Evolutionary conservation across 805 yeast species (phyloP).

Genomic region (Lipomyces japonicus): DNA sequence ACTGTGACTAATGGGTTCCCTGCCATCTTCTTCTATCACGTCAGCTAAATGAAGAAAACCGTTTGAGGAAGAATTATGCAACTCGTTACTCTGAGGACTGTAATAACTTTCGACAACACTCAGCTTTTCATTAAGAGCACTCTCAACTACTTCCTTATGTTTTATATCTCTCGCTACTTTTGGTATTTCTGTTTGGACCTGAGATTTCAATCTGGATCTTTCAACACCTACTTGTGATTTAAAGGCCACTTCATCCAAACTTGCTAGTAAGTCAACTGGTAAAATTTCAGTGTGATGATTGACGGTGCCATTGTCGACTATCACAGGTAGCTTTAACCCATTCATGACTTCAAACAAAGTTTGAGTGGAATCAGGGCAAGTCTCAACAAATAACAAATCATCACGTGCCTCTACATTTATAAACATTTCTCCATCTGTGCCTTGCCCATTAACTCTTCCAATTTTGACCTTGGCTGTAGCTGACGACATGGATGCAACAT

Average conservation of each 20-base stretch:
- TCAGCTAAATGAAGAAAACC: too few species aligned
- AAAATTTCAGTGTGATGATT: slow-evolving; percentile 48
- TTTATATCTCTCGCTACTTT: background rate
- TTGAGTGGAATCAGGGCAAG: slow-evolving; percentile 82
- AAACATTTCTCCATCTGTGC: slow-evolving; percentile 35
- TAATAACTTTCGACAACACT: slow-evolving; percentile 38
- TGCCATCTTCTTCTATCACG: too few species aligned
- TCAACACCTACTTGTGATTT: background rate
- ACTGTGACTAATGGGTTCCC: background rate
- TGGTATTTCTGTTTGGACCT: background rate
- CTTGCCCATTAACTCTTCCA: slow-evolving; percentile 37
- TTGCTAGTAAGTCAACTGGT: slow-evolving; percentile 44
- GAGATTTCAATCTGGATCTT: background rate
- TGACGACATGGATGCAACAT: slow-evolving; percentile 44
- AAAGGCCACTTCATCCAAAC: slow-evolving; percentile 42
- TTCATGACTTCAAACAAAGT: slow-evolving; percentile 62
- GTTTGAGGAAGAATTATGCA: background rate
- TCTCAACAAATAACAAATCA: slow-evolving; percentile 33
- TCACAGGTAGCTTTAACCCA: slow-evolving; percentile 68
- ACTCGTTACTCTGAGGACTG: slow-evolving; percentile 13
- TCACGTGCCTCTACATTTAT: slow-evolving; percentile 30
- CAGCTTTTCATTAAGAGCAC: slow-evolving; percentile 29
- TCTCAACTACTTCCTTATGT: too few species aligned
- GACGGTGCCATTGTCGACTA: slow-evolving; percentile 51
- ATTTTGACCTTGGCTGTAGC: slow-evolving; percentile 17